phyloP scores from a whole-genome alignment of 306 rosid genomes.

The Trichosanthes cucumerina region DNA sequence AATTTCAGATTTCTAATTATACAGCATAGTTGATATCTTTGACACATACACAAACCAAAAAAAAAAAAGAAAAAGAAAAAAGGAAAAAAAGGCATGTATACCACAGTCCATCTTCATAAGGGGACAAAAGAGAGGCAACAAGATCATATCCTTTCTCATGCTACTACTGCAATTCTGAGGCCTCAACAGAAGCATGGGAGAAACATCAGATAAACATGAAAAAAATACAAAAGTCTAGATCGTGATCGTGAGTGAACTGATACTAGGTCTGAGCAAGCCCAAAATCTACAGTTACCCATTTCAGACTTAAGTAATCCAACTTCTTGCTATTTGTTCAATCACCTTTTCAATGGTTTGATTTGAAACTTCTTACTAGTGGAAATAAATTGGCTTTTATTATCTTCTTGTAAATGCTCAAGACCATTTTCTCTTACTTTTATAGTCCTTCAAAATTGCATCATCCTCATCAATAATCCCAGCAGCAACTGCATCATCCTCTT shows the following conservation, averaged over 20 bases:
- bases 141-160: conserved; percentile 68
- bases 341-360: not conserved
- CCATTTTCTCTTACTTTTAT: not conserved
- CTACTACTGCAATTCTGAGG: conserved; percentile 41
- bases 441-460: not conserved
- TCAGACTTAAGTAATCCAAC: not conserved
- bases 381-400: not conserved
- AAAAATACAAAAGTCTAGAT: not conserved
- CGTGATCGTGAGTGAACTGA: not conserved
- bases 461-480: too few species aligned
- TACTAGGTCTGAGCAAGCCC: not conserved
- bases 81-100: not conserved
- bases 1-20: conserved; percentile 5
- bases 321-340: conserved; percentile 1
- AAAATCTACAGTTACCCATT: not conserved
- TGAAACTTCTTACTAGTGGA: not conserved
- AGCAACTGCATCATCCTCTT: too few species aligned
- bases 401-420: not conserved
- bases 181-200: conserved; percentile 26
- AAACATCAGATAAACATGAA: conserved; percentile 15
- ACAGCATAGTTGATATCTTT: not conserved
- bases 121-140: conserved; percentile 51
- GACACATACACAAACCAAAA: not conserved
- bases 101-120: conserved; percentile 38
- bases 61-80: not conserved